Evolutionary conservation across 2,329 filamentous ascomycete genomes (phyloP), one percentile per base, ranked within the genome.

Genomic region (Epichloe brachyelytri): DNA sequence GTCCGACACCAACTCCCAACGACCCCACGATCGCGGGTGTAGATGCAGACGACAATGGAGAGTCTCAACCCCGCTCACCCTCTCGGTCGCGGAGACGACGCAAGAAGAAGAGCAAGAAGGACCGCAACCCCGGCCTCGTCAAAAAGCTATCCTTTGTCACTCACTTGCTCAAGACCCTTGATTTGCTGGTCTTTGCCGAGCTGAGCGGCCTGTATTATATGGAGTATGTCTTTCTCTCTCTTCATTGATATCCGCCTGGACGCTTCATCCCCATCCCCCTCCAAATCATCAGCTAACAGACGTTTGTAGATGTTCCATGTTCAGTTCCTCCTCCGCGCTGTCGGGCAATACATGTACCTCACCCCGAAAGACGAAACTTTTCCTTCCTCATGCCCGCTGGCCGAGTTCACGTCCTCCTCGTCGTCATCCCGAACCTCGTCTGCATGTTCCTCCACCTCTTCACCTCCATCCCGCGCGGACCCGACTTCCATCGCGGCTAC

Each of bases 181-280:
- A 86, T 67, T 74, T 77, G 59, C 60, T 84, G 44, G 75, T 83
- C 46, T 82, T 81, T 63, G 77, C 76, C 40, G 80, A 85, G 68
- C 69, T 85, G 51, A 82, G 78, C 59, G 73, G 76, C 43, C 59
- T 85, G 58, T 86, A 86, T 63, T 85, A 85, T 63, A 80, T 85
- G 76, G 82, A 86, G 82, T 85, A 71, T 51, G 76, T 63, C 15
- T 37, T 44, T 11, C 6, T 8, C 22, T n/a, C 17, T 33, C 7
- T 15, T 46, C 20, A 20, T 8, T 38, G 15, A 26, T 15, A 22
- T 26, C 8, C n/a, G 20, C 10, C 8, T 10, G 12, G 17, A 22
- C 22, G 36, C 40, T 22, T 4, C 19, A 1, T 26, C 19, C n/a
- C 22, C 22, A 1, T 3, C 12, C 14, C 6, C 36, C 15, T 5